phyloP scores from a whole-genome alignment of 257 asterid genomes.

The Voacanga thouarsii region DNA sequence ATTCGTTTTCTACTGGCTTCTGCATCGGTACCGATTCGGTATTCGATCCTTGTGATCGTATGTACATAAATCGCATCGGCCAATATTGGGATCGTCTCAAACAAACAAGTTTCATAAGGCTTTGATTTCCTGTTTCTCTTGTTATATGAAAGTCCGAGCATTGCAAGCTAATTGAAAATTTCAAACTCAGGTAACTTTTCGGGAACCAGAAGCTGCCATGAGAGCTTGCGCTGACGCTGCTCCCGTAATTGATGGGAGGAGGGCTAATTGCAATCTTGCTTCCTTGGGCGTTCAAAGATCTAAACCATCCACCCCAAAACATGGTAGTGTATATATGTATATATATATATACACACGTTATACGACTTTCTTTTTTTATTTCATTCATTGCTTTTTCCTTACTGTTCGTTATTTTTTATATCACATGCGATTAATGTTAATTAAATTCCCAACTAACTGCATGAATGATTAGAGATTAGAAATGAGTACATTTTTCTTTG shows the following conservation, averaged over 20 bases:
- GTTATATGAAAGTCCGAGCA: background rate
- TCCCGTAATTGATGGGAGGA: constrained; percentile 95
- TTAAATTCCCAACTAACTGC: background rate
- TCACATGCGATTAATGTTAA: constrained; percentile 1
- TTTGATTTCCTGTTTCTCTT: background rate
- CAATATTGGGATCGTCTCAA: background rate
- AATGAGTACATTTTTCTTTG: background rate
- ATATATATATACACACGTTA: no score
- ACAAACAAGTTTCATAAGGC: background rate
- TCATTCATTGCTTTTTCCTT: background rate
- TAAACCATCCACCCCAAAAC: constrained; percentile 88
- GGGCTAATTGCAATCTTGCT: constrained; percentile 97
- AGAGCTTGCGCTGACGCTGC: constrained; percentile 90
- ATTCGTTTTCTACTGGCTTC: no score
- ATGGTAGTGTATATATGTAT: constrained; percentile 45
- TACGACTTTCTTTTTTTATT: background rate
- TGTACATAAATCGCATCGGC: background rate
- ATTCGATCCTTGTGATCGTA: no score
- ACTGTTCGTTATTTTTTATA: background rate
- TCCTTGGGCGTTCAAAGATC: constrained; percentile 95
- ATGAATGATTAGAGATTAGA: background rate
- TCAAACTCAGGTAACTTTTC: constrained; percentile 67
- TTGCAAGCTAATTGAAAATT: background rate
- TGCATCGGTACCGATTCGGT: no score
- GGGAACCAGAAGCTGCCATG: constrained; percentile 93